A percentile compares a stretch with the other conserved stretches of the same genome.
These are phyloP conservation scores for Paraphaeosphaeria minitans DNA, from an alignment of 2,329 filamentous ascomycete genomes.

Conservation along the genomic window DNA sequence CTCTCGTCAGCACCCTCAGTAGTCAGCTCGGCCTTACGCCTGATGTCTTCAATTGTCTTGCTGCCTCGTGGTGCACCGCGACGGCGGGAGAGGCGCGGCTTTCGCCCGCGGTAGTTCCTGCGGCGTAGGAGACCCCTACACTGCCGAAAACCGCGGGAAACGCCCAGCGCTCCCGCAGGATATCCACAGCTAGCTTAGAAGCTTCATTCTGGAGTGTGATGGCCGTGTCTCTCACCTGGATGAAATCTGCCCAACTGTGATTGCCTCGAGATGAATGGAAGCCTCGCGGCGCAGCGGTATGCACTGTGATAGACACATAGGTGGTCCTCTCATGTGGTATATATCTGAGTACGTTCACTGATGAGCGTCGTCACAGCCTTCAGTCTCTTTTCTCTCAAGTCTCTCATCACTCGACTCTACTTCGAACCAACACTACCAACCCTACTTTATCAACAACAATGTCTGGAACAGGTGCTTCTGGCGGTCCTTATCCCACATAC, in stretches of 20 bases:
- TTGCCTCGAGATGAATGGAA: background rate
- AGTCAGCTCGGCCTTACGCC: background rate
- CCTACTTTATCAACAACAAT: background rate
- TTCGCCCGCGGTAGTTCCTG: background rate
- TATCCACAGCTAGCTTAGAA: background rate
- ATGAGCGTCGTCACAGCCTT: background rate
- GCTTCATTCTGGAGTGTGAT: conserved; percentile 2
- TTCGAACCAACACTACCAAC: background rate
- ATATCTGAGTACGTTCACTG: background rate
- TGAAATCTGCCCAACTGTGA: conserved; percentile 5
- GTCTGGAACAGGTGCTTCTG: background rate
- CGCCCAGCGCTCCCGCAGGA: background rate
- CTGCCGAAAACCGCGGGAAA: conserved; percentile 1
- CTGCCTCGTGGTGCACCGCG: conserved; percentile 1
- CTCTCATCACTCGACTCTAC: background rate
- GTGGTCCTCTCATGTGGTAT: background rate
- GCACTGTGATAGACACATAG: background rate
- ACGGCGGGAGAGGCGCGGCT: conserved; percentile 3
- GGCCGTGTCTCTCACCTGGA: conserved; percentile 2
- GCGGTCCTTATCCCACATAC: background rate
- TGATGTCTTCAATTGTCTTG: background rate
- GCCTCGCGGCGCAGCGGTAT: background rate
- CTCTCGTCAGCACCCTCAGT: background rate
- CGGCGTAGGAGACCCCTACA: background rate
- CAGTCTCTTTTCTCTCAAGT: background rate